Conservation (phyloP, 2,329 filamentous ascomycete species). For the Verticillium zaregamsianum region DNA sequence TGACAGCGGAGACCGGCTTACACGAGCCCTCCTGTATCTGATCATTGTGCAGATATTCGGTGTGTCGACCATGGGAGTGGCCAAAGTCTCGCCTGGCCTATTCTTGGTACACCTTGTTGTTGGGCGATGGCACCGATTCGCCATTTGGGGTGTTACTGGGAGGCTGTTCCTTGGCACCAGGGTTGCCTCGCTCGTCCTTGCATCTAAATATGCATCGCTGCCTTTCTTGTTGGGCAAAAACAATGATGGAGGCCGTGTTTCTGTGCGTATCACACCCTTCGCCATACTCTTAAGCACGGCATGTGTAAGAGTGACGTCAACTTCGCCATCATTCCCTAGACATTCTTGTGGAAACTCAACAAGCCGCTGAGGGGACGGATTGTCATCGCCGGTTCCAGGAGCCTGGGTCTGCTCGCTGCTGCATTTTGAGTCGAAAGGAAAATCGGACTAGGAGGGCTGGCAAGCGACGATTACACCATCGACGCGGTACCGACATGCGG, state of each 20-base stretch:
- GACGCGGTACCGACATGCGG: no score
- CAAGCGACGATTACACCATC: no score
- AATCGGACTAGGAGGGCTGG: no score
- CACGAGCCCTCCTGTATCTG: constrained; percentile 13
- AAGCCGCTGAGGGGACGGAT: constrained; percentile 29
- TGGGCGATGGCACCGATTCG: constrained; percentile 26
- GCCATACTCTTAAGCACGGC: constrained; percentile 9
- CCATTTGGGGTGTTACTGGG: constrained; percentile 26
- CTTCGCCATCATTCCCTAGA: constrained; percentile 35
- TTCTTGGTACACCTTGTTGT: constrained; percentile 33
- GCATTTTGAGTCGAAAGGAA: no score
- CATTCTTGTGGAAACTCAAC: constrained; percentile 34
- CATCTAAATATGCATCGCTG: not conserved
- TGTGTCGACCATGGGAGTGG: constrained; percentile 31
- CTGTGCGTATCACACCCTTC: constrained; percentile 1
- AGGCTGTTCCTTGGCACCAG: not conserved
- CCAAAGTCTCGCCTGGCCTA: constrained; percentile 32
- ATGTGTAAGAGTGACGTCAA: constrained; percentile 25
- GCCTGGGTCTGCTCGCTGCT: not conserved
- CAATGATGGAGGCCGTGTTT: not conserved
- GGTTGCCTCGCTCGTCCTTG: not conserved
- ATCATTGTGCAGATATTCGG: constrained; percentile 30
- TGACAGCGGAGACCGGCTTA: no score
- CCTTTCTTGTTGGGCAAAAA: not conserved
- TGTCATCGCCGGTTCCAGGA: constrained; percentile 26